Conservation (phyloP, 192 early-diverging fungal genomes). For the Backusella circina region DNA sequence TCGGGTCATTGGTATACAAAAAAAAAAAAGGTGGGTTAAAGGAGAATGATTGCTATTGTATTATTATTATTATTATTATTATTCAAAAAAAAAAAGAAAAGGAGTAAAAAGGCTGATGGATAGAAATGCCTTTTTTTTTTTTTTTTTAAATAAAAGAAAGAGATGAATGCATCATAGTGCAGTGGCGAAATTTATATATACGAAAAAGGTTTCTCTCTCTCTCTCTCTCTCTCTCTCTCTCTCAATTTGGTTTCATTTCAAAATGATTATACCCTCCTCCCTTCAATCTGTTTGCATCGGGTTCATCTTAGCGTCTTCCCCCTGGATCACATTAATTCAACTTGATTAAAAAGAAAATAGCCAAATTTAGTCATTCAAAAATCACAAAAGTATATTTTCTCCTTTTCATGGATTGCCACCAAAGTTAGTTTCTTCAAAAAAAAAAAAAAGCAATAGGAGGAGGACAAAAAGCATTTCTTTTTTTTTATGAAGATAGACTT, state of each 20-base stretch:
- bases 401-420: neutral
- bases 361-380: neutral
- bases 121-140: neutral
- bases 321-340: neutral
- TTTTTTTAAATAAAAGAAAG: neutral
- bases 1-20: neutral
- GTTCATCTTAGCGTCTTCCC: neutral
- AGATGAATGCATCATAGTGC: neutral
- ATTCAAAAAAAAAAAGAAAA: neutral
- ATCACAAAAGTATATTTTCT: neutral
- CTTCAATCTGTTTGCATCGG: conserved; percentile 1
- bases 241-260: conserved; percentile 14
- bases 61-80: neutral
- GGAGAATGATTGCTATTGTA: neutral
- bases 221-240: too few relatives aligned
- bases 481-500: neutral
- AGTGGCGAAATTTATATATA: neutral
- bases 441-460: too few relatives aligned
- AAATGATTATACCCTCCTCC: neutral
- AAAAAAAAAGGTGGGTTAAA: neutral
- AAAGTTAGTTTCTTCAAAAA: too few relatives aligned
- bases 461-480: neutral
- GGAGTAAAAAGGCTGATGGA: neutral
- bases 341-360: neutral
- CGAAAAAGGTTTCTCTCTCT: too few relatives aligned